These are phyloP conservation scores for Gaeumannomyces tritici DNA, from an alignment of 2,329 filamentous ascomycete species.

Conservation along the genomic window DNA sequence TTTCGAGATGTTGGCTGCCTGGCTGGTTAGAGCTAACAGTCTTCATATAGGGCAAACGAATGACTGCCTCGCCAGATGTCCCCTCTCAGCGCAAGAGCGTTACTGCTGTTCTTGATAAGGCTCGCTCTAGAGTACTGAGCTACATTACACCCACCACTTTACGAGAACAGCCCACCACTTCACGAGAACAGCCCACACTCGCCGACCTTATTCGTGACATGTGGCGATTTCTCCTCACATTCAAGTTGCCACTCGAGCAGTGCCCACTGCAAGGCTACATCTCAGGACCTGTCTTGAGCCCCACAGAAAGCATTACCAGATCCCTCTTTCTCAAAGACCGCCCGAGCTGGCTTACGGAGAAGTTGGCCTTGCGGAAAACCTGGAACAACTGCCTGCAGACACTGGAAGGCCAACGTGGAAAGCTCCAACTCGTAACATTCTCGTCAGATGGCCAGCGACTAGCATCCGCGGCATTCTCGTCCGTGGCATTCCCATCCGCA, in stretches of 20 bases:
- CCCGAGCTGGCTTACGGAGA: background rate
- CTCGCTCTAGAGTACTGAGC: too few species aligned
- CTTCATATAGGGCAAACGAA: too few species aligned
- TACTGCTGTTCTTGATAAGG: too few species aligned
- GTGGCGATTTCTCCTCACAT: background rate
- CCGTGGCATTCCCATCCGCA: background rate
- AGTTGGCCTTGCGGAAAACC: background rate
- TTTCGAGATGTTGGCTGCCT: too few species aligned
- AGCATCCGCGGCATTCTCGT: too few species aligned
- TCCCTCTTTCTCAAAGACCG: background rate
- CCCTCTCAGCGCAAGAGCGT: too few species aligned
- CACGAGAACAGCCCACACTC: too few species aligned
- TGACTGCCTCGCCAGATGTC: too few species aligned
- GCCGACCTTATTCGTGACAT: background rate
- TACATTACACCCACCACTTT: too few species aligned
- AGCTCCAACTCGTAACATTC: background rate
- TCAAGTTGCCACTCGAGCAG: background rate
- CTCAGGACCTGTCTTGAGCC: slow-evolving; percentile 4
- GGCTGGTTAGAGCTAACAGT: too few species aligned
- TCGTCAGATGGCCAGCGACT: background rate
- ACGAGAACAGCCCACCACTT: too few species aligned
- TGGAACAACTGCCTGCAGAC: slow-evolving; percentile 1
- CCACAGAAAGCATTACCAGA: background rate
- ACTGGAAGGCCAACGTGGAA: background rate
- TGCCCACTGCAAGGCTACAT: slow-evolving; percentile 4